Evolutionary conservation across 768 basidiomycete species (phyloP).

Genomic region (Glaciozyma antarctica): DNA sequence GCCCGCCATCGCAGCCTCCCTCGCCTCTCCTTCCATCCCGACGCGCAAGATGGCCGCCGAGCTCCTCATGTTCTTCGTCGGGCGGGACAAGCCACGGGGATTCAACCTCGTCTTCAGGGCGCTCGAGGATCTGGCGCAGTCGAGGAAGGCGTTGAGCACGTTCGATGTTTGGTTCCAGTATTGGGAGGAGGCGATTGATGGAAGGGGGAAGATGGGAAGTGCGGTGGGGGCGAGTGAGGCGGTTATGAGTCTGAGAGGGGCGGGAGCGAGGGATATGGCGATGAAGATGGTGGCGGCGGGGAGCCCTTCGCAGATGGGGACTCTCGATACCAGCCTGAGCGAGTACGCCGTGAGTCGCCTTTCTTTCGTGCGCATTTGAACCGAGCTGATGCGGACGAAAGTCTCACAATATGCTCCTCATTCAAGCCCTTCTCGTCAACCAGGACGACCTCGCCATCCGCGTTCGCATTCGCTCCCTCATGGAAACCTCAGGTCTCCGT

Average conservation of each 20-base stretch:
- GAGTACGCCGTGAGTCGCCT: constrained; percentile 70
- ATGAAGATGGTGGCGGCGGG: constrained; percentile 14
- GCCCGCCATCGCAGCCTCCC: constrained; percentile 66
- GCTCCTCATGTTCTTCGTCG: constrained; percentile 59
- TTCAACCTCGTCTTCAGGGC: constrained; percentile 63
- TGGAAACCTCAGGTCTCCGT: constrained; percentile 76
- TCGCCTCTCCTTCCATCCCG: constrained; percentile 68
- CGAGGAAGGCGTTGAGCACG: constrained; percentile 42
- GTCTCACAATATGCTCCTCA: constrained; percentile 54
- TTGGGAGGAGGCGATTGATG: constrained; percentile 62
- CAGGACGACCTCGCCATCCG: constrained; percentile 73
- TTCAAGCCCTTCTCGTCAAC: constrained; percentile 56
- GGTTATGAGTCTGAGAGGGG: constrained; percentile 48
- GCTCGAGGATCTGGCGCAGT: constrained; percentile 47
- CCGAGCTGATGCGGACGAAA: background rate
- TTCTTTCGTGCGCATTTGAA: background rate
- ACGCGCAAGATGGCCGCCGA: constrained; percentile 72
- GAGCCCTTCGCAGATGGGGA: constrained; percentile 14
- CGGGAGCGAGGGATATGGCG: constrained; percentile 21
- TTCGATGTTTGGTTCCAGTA: constrained; percentile 88
- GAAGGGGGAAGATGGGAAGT: constrained; percentile 89
- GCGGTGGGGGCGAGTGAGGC: constrained; percentile 91
- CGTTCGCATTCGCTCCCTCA: constrained; percentile 73
- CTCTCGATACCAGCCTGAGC: constrained; percentile 58
- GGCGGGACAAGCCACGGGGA: constrained; percentile 54